Evolutionary conservation across 305 asterid species (phyloP).

Genomic region (Salvia sclarea): DNA sequence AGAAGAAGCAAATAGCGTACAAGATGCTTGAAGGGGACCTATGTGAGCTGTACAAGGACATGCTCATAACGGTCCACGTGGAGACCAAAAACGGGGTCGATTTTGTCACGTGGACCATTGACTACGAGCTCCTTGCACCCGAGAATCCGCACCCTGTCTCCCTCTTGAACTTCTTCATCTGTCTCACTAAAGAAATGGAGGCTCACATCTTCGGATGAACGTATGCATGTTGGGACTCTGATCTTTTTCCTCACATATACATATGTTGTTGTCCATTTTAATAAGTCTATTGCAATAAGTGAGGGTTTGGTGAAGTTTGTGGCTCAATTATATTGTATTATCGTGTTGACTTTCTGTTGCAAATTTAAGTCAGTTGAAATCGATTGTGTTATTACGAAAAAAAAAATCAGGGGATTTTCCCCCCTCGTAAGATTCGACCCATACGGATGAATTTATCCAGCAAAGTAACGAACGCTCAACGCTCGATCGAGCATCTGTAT

Average conservation of each 20-base stretch:
- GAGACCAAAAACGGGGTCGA: slow-evolving; percentile 39
- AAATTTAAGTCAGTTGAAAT: too few relatives aligned
- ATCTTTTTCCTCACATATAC: not conserved
- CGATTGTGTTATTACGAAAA: too few relatives aligned
- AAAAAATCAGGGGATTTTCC: too few relatives aligned
- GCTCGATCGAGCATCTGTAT: too few relatives aligned
- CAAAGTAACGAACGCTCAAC: too few relatives aligned
- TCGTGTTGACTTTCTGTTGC: too few relatives aligned
- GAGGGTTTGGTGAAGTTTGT: slow-evolving; percentile 13
- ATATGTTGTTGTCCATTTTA: not conserved
- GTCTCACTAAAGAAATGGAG: slow-evolving; percentile 38
- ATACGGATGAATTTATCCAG: too few relatives aligned
- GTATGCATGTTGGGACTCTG: not conserved
- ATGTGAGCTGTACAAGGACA: slow-evolving; percentile 35
- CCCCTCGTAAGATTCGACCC: too few relatives aligned
- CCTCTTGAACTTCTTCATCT: slow-evolving; percentile 36
- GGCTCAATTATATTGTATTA: not conserved
- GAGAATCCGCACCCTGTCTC: slow-evolving; percentile 39
- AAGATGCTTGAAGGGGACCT: slow-evolving; percentile 38
- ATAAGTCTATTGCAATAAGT: not conserved
- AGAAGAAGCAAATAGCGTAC: slow-evolving; percentile 32
- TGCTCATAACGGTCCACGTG: slow-evolving; percentile 31
- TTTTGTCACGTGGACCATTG: slow-evolving; percentile 39
- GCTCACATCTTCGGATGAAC: slow-evolving; percentile 33
- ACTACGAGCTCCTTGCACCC: slow-evolving; percentile 33